Base-by-base conservation (phyloP, 2,329 filamentous ascomycete species). In the Diaporthe citriasiana region DNA sequence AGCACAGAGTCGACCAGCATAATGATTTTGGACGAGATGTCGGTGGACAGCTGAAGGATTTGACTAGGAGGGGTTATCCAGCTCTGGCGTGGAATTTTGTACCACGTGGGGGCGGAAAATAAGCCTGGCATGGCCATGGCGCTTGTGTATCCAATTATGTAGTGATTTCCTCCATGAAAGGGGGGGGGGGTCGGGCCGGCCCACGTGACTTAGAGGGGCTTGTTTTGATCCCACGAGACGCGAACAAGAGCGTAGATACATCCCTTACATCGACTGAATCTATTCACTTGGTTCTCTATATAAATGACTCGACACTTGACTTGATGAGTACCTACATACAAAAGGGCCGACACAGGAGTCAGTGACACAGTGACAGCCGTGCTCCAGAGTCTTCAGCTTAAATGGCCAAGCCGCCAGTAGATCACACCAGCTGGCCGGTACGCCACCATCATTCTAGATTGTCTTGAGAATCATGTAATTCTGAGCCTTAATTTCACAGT, bases 401-500 rank as follows among this genome's bases (percentile, higher is more conserved):
- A 3, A 56, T 56, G 53, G 51, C 27, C 22, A 30, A 56, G 53
- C 17, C 4, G 35, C 22, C 56, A 40, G 27, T 13, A 42, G 1
- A 42, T 33, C 2, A 35, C 13, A 60, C 0, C 13, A 10, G 27
- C 35, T 42, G 13, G 35, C 56, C n/a, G 7, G 35, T 59, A 60
- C 15, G 56, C 30, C 56, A 10, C 3, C 19, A 2, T 19, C 2
- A 3, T 17, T 42, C 3, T 17, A 0, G 30, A 22, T 3, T 60
- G 35, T 10, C 2, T 10, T 27, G 0, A 12, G 19, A 35, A 15
- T 1, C 0, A 42, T 27, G 3, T 0, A 40, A 10, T 9, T 38
- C n/a, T 60, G 13, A 60, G 6, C 27, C 17, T 2, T n/a, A 0
- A 22, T 25, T 33, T 38, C 17, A 40, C 6, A 59, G 33, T 15